Evolutionary conservation across 306 rosid genomes (phyloP), one percentile per base, ranked within the genome.

Genomic region (Cicer yamashitae): DNA sequence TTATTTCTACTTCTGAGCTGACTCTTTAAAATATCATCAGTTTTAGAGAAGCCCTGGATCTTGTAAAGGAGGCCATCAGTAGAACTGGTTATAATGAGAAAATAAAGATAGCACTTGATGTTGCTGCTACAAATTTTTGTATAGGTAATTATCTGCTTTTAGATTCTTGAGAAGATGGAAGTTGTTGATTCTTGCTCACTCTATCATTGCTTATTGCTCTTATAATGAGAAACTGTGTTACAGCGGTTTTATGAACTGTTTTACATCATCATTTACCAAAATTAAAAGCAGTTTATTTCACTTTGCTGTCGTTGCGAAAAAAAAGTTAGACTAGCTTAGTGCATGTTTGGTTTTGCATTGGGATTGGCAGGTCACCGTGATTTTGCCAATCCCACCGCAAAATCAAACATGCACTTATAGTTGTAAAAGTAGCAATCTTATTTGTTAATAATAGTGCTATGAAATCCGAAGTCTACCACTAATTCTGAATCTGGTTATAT

Each of bases 31-130:
- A 39, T 77, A 68, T 71, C 66, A 71, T 66, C 96, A 94, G 98
- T 62, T 74, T 89, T 77, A 85, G 41, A 78, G 98, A 94, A 85
- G 98, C 89, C 81, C 87, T 94, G 88, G 93, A 94, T 83, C 93
- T 94, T 86, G 91, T 94, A 54, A 82, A 82, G 86, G 98, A 91
- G 84, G 97, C 97, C 66, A 88, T 91, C 74, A 34, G 83, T 85
- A 86, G 98, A 88, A 78, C 91, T 11, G 97, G 94, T 53, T 87
- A 94, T 61, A 77, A 71, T 61, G 98, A 91, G 43, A 88, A 20
- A 80, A 88, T 94, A 84, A 91, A 91, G 92, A 90, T 94, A 45
- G 98, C 96, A 15, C 88, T 91, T 73, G 93, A 90, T 82, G 85
- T 84, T 75, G 86, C 93, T 59, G 98, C 97, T 76, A 82, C 96